Evolutionary conservation across 176 grass and related monocot species (phyloP), one percentile per base, ranked within the genome.

Genomic region (Otatea glauca): DNA sequence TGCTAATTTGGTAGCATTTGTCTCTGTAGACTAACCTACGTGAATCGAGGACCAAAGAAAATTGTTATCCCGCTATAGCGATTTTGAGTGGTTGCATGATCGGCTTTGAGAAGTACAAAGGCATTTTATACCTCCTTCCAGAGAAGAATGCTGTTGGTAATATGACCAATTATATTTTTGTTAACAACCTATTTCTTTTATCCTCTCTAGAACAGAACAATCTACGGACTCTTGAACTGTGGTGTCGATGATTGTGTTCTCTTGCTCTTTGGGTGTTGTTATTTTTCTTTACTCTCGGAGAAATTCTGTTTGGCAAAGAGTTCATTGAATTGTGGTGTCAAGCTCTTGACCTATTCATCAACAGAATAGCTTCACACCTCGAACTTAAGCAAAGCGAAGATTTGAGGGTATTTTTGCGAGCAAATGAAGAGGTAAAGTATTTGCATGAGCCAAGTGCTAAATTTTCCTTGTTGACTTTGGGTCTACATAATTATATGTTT

Each of bases 291-390:
- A 76, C 54, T 9, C 32, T 77, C 71, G n/a, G 96, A 99, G 79
- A 99, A 99, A 74, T 99, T 99, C 74, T 82, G 91, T 99, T 99
- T 85, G 96, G 96, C 67, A 86, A 91, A 69, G 96, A 99, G 66
- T 99, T 99, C 82, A 99, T 99, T 90, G 96, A 99, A 87, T 89
- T 94, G 81, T 84, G 96, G 32, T 86, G 96, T 81, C 96, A 96
- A 85, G 96, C 89, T 59, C 53, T 99, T 34, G 96, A 99, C 41
- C 71, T 99, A 39, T 96, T 99, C n/a, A 25, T 96, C 68, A 99
- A 99, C 66, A 92, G 93, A 90, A 88, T 95, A 79, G 96, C 96
- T 84, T 96, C 90, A 73, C 96, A 99, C 66, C 90, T 91, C 86
- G 88, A 92, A 83, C 89, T 99, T 45, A 96, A 93, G 86, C 85